Base-by-base conservation (phyloP, 176 grass and related monocot genomes). In the Ensete glaucum region DNA sequence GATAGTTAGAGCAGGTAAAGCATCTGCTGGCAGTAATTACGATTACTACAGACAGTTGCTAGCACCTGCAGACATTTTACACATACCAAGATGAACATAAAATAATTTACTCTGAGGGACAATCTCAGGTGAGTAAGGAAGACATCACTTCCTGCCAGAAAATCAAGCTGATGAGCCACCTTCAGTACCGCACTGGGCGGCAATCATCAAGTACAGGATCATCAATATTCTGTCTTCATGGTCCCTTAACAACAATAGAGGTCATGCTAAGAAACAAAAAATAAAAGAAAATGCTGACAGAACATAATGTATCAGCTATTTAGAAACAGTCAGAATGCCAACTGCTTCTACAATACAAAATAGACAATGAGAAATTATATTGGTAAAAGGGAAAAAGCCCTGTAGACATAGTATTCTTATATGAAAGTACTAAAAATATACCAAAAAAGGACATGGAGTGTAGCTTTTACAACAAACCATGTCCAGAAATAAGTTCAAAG, bases 151-250 rank as follows among this genome's bases (percentile, higher is more conserved):
- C 67, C 34, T 70, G 67, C 65, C 51, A 48, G 9, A 70, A 17
- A n/a, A 70, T 49, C 6, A 50, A 20, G 48, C 20, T n/a, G 34
- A 19, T 12, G 34, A 50, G 67, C 48, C 67, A 52, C 67, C 67
- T 51, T 50, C 67, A 70, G 48, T 48, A 70, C 4, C 11, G 20
- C 51, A 16, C 67, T 50, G 67, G 48, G 43, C 43, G 14, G 29
- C 67, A 70, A 70, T 70, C 34, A 65, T 26, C 43, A 70, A 51
- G 19, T 70, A 20, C 34, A 70, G 67, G 67, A 70, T 70, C 67
- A 50, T 6, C 43, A 70, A 9, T 50, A 70, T 51, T 52, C 16
- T 51, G 20, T 70, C 67, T 11, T 70, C 67, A 50, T 70, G 67
- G 67, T 70, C 48, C 19, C 67, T n/a, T 70, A 51, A 70, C 67